phyloP scores from a whole-genome alignment of 345 rosid species.

The Psidium guajava region DNA sequence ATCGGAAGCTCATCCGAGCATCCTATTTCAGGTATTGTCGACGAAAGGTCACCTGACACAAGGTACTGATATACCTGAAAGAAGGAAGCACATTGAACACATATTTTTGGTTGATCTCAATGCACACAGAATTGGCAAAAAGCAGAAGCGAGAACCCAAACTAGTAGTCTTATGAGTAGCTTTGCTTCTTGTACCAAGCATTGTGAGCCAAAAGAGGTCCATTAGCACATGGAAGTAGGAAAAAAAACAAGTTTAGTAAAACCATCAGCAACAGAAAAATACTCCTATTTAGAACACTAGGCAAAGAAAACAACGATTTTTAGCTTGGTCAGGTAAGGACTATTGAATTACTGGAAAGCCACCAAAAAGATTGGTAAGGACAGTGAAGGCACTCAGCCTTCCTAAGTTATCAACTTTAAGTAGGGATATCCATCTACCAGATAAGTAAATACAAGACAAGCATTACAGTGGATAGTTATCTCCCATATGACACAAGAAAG shows the following conservation, averaged over 20 bases:
- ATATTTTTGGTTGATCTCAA: not conserved
- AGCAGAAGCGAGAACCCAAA: not conserved
- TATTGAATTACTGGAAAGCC: not conserved
- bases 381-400: not conserved
- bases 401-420: not conserved
- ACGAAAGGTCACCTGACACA: conserved; percentile 37
- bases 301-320: not conserved
- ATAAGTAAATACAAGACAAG: not conserved
- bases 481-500: not conserved
- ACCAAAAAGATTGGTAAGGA: not conserved
- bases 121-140: not conserved
- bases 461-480: not conserved
- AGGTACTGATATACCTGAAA: conserved; percentile 79
- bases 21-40: conserved; percentile 4
- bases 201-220: not conserved
- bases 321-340: not conserved
- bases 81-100: not conserved
- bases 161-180: not conserved
- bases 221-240: not conserved
- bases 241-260: not conserved
- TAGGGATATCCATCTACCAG: not conserved
- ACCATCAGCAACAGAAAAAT: not conserved
- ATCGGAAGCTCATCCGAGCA: conserved; percentile 46
- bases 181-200: not conserved
- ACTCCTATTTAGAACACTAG: not conserved